These are phyloP conservation scores for Liquidambar formosana DNA, from an alignment of 164 flowering plant genomes.

Conservation along the genomic window DNA sequence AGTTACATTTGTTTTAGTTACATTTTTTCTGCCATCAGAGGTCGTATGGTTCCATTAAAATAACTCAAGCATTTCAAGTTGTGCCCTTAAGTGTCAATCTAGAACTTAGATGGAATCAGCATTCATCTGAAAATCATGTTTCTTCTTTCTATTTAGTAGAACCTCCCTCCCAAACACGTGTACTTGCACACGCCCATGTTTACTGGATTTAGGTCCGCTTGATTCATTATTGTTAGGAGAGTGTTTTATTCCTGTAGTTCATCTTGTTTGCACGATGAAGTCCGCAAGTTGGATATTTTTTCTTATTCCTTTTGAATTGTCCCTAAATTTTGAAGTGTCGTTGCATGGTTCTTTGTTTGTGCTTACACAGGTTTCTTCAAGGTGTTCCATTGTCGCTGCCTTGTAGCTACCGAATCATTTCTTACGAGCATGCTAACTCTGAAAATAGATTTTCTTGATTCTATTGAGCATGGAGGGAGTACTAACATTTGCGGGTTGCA, in stretches of 20 bases:
- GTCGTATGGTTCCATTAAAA: constrained; percentile 10
- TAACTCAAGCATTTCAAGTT: neutral
- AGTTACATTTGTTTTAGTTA: constrained; percentile 7
- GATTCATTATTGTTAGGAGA: neutral
- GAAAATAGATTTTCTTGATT: neutral
- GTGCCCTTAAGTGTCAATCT: constrained; percentile 2
- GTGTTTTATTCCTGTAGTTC: neutral
- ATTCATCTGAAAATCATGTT: neutral
- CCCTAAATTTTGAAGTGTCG: too few species aligned
- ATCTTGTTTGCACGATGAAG: too few species aligned
- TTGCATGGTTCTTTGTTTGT: neutral
- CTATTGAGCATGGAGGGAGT: neutral
- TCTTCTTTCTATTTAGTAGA: too few species aligned
- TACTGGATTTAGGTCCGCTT: too few species aligned
- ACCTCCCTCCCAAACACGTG: too few species aligned
- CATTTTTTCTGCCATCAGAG: neutral
- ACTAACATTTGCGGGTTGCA: neutral
- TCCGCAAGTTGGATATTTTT: too few species aligned
- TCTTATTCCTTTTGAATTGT: too few species aligned
- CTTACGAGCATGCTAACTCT: neutral
- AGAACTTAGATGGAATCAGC: neutral
- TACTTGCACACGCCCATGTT: too few species aligned
- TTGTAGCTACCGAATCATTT: neutral
- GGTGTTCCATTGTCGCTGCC: neutral
- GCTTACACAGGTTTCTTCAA: neutral